These are phyloP conservation scores for Ensete glaucum DNA, from an alignment of 176 grass and related monocot species.

Conservation along the genomic window DNA sequence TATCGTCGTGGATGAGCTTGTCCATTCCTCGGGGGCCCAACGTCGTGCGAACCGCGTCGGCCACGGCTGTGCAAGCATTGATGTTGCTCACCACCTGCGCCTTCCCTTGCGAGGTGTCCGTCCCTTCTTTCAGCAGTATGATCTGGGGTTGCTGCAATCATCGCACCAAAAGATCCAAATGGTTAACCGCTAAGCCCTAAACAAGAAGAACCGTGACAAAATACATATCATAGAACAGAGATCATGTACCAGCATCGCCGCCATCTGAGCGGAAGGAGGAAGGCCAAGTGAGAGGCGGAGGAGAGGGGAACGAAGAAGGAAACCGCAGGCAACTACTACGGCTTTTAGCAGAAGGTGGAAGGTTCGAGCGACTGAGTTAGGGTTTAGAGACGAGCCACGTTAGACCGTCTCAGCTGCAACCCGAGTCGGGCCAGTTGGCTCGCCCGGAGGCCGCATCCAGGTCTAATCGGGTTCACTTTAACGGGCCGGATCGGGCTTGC, in stretches of 20 bases:
- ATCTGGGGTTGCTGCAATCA: conserved; percentile 83
- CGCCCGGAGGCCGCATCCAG: too few species aligned
- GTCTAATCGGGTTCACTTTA: too few species aligned
- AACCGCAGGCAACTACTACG: neutral
- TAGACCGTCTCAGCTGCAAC: too few species aligned
- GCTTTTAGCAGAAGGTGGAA: neutral
- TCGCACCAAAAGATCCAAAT: neutral
- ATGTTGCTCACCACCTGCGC: conserved; percentile 95
- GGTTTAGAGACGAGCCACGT: neutral
- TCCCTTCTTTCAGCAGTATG: conserved; percentile 96
- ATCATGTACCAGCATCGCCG: neutral
- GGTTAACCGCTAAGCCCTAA: neutral
- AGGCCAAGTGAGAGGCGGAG: too few species aligned
- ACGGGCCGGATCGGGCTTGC: too few species aligned
- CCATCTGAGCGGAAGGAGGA: neutral
- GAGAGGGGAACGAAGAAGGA: neutral
- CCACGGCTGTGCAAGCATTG: conserved; percentile 78
- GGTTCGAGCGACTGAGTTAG: neutral
- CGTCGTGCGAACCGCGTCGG: conserved; percentile 68
- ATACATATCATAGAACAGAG: neutral
- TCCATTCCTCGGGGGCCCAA: conserved; percentile 92
- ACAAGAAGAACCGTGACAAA: neutral
- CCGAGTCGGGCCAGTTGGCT: too few species aligned
- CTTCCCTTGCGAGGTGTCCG: conserved; percentile 85
- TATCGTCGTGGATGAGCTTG: conserved; percentile 93